Evolutionary conservation across 805 yeast genomes (phyloP), one percentile per base, ranked within the genome.

Genomic region (Yarrowia deformans): DNA sequence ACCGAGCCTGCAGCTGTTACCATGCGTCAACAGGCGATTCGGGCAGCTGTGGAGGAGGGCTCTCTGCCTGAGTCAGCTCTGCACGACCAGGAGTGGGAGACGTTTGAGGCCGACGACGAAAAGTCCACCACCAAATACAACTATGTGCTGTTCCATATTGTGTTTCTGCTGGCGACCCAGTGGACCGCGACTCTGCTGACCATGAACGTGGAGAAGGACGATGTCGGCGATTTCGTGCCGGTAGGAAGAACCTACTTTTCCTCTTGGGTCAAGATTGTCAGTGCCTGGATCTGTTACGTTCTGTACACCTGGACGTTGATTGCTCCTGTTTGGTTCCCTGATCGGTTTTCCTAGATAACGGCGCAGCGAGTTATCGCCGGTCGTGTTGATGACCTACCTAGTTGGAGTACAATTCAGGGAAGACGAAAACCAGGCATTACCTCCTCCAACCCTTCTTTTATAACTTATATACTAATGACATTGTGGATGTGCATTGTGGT

Each of bases 181-280:
- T 96, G 97, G 86, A 93, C 93, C 52, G 97, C 98, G 0, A 92
- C 97, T 0, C 82, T 95, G 70, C 83, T 95, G 69, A 95, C 99
- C 0, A 90, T 94, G 79, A 94, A 93, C 75, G 98, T 95, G 42
- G 88, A 90, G 64, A 88, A 87, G 70, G 95, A 90, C 74, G 90
- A 88, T 71, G 84, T 86, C 67, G 97, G 97, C 3, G 95, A 92
- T 70, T 95, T 95, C 75, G 88, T 92, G 12, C 99, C 99, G 0
- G 98, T 95, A 9, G 99, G 99, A 0, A 84, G 99, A 75, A 94
- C 99, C 0, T 93, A 94, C 79, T 95, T 94, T 77, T 89, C 94
- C 73, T 87, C 97, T 6, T 93, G 97, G 97, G 92, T 94, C 61
- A 95, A 95, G 79, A 91, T 95, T 70, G 83, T 90, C 18, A 88